Base-by-base conservation (phyloP, 2,329 filamentous ascomycete species). In the Aspergillus puulaauensis region DNA sequence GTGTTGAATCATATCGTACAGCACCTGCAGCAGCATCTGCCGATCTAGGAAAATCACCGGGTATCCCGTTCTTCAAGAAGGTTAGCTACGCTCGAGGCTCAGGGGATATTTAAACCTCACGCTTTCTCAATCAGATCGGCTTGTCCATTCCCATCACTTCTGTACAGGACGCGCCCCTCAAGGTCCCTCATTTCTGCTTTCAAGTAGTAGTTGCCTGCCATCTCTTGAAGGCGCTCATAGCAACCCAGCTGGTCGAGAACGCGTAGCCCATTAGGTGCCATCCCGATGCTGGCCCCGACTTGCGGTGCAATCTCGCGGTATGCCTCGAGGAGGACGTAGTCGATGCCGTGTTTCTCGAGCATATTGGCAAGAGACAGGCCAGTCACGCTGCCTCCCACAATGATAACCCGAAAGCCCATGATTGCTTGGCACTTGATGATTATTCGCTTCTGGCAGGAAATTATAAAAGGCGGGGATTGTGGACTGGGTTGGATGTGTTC, bases 221-320 rank as follows among this genome's bases (percentile, higher is more conserved):
- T 19, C 19, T 19, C 19, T 19, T 19, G 19, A 19, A 15, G 40
- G 40, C 40, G 5, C 11, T 8, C 40, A 43, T 2, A 43, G 40
- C 40, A 19, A 12, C 79, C 81, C 0, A 85, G 64, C 64, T 85
- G 83, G 51, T 83, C 81, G 0, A 83, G 64, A 6, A 84, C 77
- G 0, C 77, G 71, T 4, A 68, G 56, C 0, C 78, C 78, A 17
- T 79, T 72, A 0, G 81, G 71, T 0, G 74, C 59, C 0, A 84
- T 61, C 1, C 73, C 79, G 27, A 85, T 80, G 3, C 74, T 77
- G 0, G 80, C 81, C 0, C 83, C 82, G 0, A 78, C 68, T 19
- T 76, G 69, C 0, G 81, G 80, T 0, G 55, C 59, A 39, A 66
- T 58, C 0, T 73, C 65, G 0, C 58, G 24, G 46, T 78, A 68